Evolutionary conservation across 352 stramenopile genomes (phyloP).

Genomic region (Phytophthora uliginosa): DNA sequence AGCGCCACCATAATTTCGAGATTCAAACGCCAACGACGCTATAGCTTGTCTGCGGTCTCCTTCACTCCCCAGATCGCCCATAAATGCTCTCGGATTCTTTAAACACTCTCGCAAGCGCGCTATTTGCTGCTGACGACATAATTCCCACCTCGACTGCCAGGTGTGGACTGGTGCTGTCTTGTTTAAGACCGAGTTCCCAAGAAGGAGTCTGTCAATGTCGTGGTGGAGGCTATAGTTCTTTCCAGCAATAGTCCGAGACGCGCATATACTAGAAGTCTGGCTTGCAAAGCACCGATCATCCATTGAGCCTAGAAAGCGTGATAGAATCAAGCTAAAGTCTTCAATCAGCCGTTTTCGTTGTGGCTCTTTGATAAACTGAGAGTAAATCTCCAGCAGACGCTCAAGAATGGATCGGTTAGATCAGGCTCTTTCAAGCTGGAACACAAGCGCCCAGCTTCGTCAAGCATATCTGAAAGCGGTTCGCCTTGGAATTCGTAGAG

Average conservation of each 20-base stretch:
- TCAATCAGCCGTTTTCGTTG: neutral
- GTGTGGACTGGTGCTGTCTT: neutral
- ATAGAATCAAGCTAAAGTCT: neutral
- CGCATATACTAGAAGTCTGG: conserved; percentile 1
- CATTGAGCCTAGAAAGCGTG: too few species aligned
- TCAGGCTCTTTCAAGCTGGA: neutral
- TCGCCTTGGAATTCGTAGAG: too few species aligned
- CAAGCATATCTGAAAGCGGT: too few species aligned
- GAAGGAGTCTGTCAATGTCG: conserved; percentile 11
- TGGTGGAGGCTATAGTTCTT: conserved; percentile 6
- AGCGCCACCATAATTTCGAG: neutral
- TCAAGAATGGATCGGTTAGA: neutral
- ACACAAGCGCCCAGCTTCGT: neutral
- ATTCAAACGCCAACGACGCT: conserved; percentile 8
- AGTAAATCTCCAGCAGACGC: too few species aligned
- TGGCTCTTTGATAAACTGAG: too few species aligned
- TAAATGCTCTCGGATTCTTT: neutral
- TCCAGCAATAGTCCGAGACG: conserved; percentile 1
- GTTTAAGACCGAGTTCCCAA: neutral
- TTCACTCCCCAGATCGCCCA: neutral
- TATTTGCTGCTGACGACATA: neutral
- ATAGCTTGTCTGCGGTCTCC: neutral
- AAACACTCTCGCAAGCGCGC: neutral
- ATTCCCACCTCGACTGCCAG: conserved; percentile 6
- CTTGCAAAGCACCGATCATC: too few species aligned